Evolutionary conservation across 495 filamentous ascomycete genomes (phyloP).

Genomic region (Aspergillus steynii): DNA sequence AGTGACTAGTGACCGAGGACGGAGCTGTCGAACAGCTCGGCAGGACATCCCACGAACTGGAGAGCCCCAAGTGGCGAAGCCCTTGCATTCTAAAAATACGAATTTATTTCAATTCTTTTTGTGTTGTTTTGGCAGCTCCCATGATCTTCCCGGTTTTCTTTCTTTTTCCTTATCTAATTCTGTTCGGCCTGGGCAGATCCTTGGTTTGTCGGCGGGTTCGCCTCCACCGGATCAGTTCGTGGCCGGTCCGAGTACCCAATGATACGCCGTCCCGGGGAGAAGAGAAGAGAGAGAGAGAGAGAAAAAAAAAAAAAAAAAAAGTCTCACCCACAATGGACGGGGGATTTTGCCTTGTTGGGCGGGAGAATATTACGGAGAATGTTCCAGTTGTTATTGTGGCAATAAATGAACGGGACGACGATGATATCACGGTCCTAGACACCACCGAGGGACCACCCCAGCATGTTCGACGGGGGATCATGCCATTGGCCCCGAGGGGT

Average conservation of each 20-base stretch:
- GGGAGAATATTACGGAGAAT: background rate
- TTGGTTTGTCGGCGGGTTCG: too few relatives aligned
- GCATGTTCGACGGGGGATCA: background rate
- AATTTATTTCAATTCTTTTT: background rate
- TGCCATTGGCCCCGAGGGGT: slow-evolving; percentile 11
- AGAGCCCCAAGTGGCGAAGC: background rate
- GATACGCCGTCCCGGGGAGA: background rate
- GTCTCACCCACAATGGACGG: background rate
- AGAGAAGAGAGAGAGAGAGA: background rate
- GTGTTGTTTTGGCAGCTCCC: too few relatives aligned
- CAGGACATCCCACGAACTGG: background rate
- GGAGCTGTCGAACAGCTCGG: too few relatives aligned
- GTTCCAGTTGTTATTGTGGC: too few relatives aligned
- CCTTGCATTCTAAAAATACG: background rate
- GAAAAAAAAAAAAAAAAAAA: slow-evolving; percentile 5
- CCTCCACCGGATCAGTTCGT: too few relatives aligned
- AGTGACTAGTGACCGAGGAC: too few relatives aligned
- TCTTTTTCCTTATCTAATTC: too few relatives aligned
- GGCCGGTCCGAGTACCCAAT: too few relatives aligned
- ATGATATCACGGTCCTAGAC: background rate
- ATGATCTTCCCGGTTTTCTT: too few relatives aligned
- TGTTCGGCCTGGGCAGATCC: too few relatives aligned
- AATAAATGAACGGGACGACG: background rate
- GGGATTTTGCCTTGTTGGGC: background rate
- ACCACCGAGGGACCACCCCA: background rate